Base-by-base conservation (phyloP, 805 yeast species). In the Ascoidea asiatica region DNA sequence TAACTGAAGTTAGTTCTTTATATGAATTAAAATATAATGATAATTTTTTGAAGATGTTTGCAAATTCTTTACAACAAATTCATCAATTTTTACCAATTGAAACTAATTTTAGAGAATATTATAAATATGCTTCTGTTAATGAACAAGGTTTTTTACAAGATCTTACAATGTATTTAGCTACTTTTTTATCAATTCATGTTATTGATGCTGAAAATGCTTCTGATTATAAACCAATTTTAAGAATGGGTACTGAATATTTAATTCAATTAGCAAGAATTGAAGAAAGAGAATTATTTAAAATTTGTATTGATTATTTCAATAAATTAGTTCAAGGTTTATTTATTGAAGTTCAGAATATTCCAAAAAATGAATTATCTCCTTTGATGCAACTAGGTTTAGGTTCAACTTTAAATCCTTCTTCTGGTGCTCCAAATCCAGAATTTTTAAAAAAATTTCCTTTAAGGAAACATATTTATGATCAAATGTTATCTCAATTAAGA, bases 121-220 rank as follows among this genome's bases (percentile, higher is more conserved):
- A 92, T 63, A 71, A 74, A 43, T 68, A 70, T 52, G 95, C 95
- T 5, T 75, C 73, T 57, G 75, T 95, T 19, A 69, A 75, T 40
- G 97, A 90, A 58, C 97, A 92, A 68, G 89, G 92, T 37, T 89
- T 89, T 57, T 74, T 92, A 53, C 96, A 92, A 64, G 96, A 92
- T 67, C 73, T 92, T 56, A 95, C 97, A 17, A 80, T 90, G 83
- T 92, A 81, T 61, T 71, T 92, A 54, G 80, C 92, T 44, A 84
- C 95, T 2, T 90, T 84, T 57, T 67, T 92, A 51, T 65, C 81
- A 35, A 79, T 78, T 59, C 96, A 92, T 61, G 72, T 83, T 49
- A 48, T 64, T 20, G 70, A 79, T 3, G 62, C 84, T 49, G 90
- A 92, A 55, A 66, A 68, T 46, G 50, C 56, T 21, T 76, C 72